Evolutionary conservation across 2,329 filamentous ascomycete species (phyloP), one percentile per base, ranked within the genome.

Genomic region (Aspergillus tanneri): DNA sequence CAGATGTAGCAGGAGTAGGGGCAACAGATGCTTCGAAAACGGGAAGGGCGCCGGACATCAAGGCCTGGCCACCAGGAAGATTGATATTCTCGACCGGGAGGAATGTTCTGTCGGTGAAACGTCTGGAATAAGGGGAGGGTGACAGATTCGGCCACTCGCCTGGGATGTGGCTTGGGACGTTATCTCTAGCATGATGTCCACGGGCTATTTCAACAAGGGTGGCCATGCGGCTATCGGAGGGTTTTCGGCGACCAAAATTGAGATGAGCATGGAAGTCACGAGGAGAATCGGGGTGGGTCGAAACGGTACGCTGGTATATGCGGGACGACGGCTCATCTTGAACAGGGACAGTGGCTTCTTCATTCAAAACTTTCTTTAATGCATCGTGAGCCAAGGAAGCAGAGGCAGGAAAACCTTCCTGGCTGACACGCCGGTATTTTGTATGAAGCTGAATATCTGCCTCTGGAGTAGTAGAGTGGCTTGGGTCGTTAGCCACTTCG

Each of bases 341-440:
- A 34, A n/a, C 35, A 38, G 35, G 14, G n/a, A 21, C 14, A 19
- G 19, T 6, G 16, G 5, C 30, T 9, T 14, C 25, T 8, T 14
- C n/a, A 19, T 28, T 36, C 24, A 11, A 32, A 7, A 12, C 9
- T 8, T n/a, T 39, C 36, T 18, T 34, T 19, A 10, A 14, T 14
- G 16, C 19, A 12, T 34, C 16, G 14, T 34, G 16, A 16, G 27
- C n/a, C 11, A 25, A 12, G 11, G 34, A 25, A 25, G 45, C 43
- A 32, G 40, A 37, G 11, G 18, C 14, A 5, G 46, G 45, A 9
- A 52, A 41, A 3, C 32, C 42, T 3, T 40, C 22, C 16, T 22
- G 23, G 24, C 34, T 49, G 6, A 54, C 28, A 21, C 54, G 48
- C 28, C 56, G 54, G 18, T 50, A 57, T 27, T 58, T 58, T 11